Evolutionary conservation across 2,329 filamentous ascomycete species (phyloP), one percentile per base, ranked within the genome.

Genomic region (Clonostachys sp.): DNA sequence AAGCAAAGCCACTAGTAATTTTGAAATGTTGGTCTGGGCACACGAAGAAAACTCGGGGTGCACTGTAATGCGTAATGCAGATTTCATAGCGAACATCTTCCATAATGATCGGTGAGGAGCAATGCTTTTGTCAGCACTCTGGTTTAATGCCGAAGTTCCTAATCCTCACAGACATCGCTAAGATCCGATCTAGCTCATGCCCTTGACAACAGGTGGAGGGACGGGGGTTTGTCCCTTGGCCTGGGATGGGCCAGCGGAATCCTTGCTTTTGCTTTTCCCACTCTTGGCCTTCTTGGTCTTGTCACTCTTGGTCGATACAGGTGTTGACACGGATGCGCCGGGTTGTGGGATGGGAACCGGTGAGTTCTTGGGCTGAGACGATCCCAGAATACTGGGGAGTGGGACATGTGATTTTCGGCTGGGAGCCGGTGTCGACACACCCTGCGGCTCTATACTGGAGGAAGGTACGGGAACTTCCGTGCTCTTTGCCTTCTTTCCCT

Each of bases 351-450:
- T 33, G 18, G 59, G 56, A 4, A 55, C 54, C 12, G 59, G 54
- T 12, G 61, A 58, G 20, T 55, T 51, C 42, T 56, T 59, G 39
- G 51, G 48, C 18, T 52, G 60, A 5, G 61, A 61, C 8, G 59
- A 58, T 18, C 61, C 56, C 34, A 66, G 68, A 13, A 70, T 51
- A n/a, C 49, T 54, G 10, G 68, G 71, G 6, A 70, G 52, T 8
- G 63, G 67, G 5, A 59, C 47, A 4, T 58, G 56, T 3, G 57
- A 58, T 24, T 12, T 12, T 10, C 33, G n/a, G 24, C 24, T 30
- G 24, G 24, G 24, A 30, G 24, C 24, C 8, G 47, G 14, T 14
- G 45, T 36, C 17, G 12, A 13, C n/a, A 40, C 12, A 13, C 33
- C n/a, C 30, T 45, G 42, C 5, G 42, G 30, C 30, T 44, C 20